These are phyloP conservation scores for Francoa sonchifolia DNA, from an alignment of 441 rosid species.

Conservation along the genomic window DNA sequence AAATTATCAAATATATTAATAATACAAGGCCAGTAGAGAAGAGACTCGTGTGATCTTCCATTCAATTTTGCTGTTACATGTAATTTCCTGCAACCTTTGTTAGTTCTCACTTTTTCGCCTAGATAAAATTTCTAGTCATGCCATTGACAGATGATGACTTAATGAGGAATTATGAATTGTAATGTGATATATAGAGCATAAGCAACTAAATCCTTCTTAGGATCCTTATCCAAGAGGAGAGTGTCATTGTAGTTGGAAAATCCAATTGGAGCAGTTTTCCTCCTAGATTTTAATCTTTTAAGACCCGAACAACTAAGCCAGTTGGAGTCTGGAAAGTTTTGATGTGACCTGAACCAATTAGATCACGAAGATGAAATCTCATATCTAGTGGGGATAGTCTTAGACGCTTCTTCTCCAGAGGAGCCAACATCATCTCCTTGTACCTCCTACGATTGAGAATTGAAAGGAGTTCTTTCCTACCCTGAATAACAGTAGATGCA, in stretches of 20 bases:
- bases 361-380: conserved; percentile 87
- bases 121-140: background rate
- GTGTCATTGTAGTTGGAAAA: conserved; percentile 20
- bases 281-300: conserved; percentile 37
- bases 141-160: conserved; percentile 1
- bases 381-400: conserved; percentile 62
- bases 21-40: background rate
- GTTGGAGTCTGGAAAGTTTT: conserved; percentile 49
- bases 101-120: conserved; percentile 9
- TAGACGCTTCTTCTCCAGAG: conserved; percentile 72
- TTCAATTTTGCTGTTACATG: conserved; percentile 4
- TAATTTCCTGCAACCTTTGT: conserved; percentile 5
- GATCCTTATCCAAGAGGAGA: conserved; percentile 6
- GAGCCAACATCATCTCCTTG: conserved; percentile 77
- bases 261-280: conserved; percentile 1
- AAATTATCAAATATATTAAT: too few relatives aligned
- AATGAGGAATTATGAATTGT: too few relatives aligned
- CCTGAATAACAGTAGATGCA: conserved; percentile 26
- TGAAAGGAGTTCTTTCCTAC: conserved; percentile 83
- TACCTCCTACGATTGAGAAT: conserved; percentile 60
- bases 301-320: conserved; percentile 59
- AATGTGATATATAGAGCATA: background rate
- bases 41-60: background rate
- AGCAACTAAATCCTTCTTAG: conserved; percentile 13
- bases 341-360: conserved; percentile 83